Base-by-base conservation (phyloP, 345 rosid species). In the Gossypium arboreum region DNA sequence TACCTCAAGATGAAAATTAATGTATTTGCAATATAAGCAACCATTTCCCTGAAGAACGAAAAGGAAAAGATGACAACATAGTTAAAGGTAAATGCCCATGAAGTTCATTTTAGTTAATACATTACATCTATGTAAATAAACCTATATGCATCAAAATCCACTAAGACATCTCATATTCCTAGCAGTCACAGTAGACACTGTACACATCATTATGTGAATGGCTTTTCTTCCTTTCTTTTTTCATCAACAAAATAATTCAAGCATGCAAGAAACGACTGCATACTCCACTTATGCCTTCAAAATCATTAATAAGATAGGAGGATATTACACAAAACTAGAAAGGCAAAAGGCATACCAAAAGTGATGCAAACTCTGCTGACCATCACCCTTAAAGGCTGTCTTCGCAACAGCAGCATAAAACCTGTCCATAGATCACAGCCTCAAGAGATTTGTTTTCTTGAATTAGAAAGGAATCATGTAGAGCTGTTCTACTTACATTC, bases 1-100 rank as follows among this genome's bases (percentile, higher is more conserved):
- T 82, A 94, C 98, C 98, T 94, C 77, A 92, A 86, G 81, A 91
- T 94, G 82, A 94, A 94, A 71, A 94, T 92, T 74, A 92, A 78
- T 54, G 98, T 94, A 86, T 94, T 94, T 71, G 98, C 98, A 83
- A 94, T 94, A 74, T 94, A 94, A 47, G 98, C 92, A 72, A 94
- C 87, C 97, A 94, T 94, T 86, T 90, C 97, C 98, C 98, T 94
- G 92, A 75, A 72, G 59, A 77, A 39, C 27, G 27, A 73, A 62
- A 54, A 51, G 9, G 43, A 13, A 22, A 56, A 52, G 44, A 7
- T 2, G 29, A 52, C 4, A 74, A 75, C 10, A 52, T 20, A 63
- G 29, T 65, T 15, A 54, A n/a, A 16, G 47, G 39, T 16, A 48
- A 16, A 45, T 2, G 3, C 44, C 29, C 12, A 22, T 18, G 41